phyloP scores from a whole-genome alignment of 2,329 filamentous ascomycete species.

The Colletotrichum limetticola region DNA sequence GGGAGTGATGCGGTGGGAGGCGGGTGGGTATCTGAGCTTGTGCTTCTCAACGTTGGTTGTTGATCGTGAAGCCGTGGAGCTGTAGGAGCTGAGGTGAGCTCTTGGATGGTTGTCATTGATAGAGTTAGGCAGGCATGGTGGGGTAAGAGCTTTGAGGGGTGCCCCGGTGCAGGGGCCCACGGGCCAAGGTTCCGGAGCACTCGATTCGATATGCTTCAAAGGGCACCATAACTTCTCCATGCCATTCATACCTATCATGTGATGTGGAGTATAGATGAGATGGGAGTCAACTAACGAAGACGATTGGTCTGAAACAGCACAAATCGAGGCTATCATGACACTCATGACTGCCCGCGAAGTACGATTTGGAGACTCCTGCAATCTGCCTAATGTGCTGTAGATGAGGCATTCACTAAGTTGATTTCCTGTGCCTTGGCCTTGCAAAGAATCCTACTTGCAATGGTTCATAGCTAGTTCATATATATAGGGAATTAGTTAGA shows the following conservation, averaged over 20 bases:
- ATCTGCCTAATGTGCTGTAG: neutral
- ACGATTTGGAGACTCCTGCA: neutral
- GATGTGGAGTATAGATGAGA: neutral
- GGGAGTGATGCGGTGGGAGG: neutral
- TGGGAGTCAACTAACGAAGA: neutral
- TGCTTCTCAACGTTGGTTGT: neutral
- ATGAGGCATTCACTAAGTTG: neutral
- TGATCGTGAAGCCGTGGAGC: constrained; percentile 1
- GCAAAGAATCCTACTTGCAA: neutral
- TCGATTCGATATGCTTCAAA: neutral
- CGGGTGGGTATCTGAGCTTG: neutral
- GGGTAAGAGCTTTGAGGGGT: constrained; percentile 31
- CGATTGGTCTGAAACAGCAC: neutral
- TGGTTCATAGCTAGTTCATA: neutral
- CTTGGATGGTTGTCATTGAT: constrained; percentile 25
- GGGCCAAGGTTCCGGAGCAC: neutral
- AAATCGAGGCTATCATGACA: neutral
- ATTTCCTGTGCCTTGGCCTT: neutral
- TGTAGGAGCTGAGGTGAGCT: constrained; percentile 22
- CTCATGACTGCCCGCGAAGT: neutral
- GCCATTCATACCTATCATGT: neutral
- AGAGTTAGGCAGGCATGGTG: constrained; percentile 37
- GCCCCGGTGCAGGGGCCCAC: constrained; percentile 7
- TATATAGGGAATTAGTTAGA: too few species aligned
- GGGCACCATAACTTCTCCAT: neutral